These are phyloP conservation scores for Zea luxurians DNA, from an alignment of 176 grass and related monocot species.

Conservation along the genomic window DNA sequence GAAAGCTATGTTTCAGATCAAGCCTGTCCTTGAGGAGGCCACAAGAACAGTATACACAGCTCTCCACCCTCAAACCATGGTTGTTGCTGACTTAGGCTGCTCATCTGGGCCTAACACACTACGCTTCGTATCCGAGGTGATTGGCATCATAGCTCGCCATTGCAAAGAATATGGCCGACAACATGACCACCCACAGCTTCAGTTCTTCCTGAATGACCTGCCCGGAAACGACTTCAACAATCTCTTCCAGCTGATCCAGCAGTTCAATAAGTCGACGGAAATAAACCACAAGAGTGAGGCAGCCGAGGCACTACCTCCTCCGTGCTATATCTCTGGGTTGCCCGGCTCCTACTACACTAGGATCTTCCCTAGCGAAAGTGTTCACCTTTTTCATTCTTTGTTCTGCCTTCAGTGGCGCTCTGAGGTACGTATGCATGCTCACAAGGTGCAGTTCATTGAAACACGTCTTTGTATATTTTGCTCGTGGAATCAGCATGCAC, in stretches of 20 bases:
- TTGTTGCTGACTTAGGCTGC: slow-evolving; percentile 46
- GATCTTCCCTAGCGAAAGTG: no score
- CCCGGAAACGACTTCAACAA: slow-evolving; percentile 49
- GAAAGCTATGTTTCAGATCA: slow-evolving; percentile 31
- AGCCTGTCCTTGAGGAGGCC: slow-evolving; percentile 20
- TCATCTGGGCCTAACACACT: slow-evolving; percentile 34
- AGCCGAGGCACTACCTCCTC: no score
- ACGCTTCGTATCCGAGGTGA: slow-evolving; percentile 29
- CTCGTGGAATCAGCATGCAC: no score
- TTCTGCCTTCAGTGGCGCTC: no score
- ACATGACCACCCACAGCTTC: slow-evolving; percentile 23
- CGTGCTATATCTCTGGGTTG: no score
- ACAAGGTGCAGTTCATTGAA: no score
- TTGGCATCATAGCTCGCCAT: not conserved
- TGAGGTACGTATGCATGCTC: no score
- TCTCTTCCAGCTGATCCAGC: slow-evolving; percentile 24
- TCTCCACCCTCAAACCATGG: slow-evolving; percentile 25
- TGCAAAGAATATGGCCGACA: not conserved
- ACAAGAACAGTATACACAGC: slow-evolving; percentile 5
- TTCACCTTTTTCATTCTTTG: no score
- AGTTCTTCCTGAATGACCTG: slow-evolving; percentile 63
- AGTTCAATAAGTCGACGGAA: not conserved
- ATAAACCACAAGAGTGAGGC: no score
- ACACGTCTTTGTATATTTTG: no score
- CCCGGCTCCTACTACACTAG: no score